Base-by-base conservation (phyloP, 257 asterid genomes). In the Nicotiana otophora region DNA sequence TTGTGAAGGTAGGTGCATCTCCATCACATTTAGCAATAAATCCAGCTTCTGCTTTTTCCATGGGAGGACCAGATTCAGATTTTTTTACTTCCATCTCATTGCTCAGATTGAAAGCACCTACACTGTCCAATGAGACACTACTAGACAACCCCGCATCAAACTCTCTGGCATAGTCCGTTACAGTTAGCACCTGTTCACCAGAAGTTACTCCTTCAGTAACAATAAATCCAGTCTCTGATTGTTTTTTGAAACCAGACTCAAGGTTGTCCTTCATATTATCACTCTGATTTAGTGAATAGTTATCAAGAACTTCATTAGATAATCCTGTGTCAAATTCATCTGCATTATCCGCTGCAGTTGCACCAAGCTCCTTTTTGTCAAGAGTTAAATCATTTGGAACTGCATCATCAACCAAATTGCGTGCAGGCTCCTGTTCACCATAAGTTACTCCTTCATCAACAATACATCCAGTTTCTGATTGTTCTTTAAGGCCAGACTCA, bases 391-490 rank as follows among this genome's bases (percentile, higher is more conserved):
- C 72, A 36, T 48, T 63, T 36, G 9, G 33, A 61, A 61, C 72
- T 34, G 42, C 74, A 36, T 79, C 39, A 34, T 79, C 60, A 79
- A 36, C 72, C 60, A 60, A 79, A 58, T 60, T 78, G 57, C 42
- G 14, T 46, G 10, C 33, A 7, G 74, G 61, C 61, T 72, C 79
- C 23, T 46, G 78, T 20, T 39, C 58, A 39, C 78, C 58, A 70
- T 70, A 42, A 20, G 78, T 42, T 70, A 70, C 6, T 28, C 34
- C 78, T 28, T 70, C 78, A 26, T 5, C 46, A 70, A 20, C 78
- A 70, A 42, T 20, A n/a, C 58, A 39, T 70, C 78, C 78, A 70
- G 58, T n/a, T 34, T 2, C n/a, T 20, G 58, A 70, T 42, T 70
- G n/a, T 20, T 42, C 78, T 11, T 70, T 42, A 28, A 70, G 23